Conservation (phyloP, 2,329 filamentous ascomycete species). For the Colletotrichum sp. region DNA sequence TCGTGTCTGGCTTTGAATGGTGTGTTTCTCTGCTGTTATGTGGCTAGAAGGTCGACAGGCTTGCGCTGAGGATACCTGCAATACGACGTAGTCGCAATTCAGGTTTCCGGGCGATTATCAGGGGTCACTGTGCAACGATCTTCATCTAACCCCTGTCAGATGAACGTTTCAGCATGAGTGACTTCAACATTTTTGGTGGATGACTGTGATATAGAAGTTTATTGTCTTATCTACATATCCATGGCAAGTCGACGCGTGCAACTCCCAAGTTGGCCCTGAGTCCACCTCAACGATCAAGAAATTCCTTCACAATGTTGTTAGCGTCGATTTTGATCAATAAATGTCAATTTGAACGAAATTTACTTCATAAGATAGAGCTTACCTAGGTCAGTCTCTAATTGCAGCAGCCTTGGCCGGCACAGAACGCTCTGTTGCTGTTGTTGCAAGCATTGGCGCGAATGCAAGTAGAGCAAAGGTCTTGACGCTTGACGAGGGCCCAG, state of each 20-base stretch:
- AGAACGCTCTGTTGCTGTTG: background rate
- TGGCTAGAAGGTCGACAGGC: fast-evolving
- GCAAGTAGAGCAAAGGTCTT: background rate
- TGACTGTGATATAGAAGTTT: background rate
- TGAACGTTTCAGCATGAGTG: background rate
- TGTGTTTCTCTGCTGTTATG: background rate
- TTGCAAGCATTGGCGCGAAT: background rate
- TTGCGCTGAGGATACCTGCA: background rate
- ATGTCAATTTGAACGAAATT: no score
- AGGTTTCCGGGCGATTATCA: background rate
- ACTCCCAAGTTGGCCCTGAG: background rate
- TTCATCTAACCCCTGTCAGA: background rate
- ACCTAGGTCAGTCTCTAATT: fast-evolving
- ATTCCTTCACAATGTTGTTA: background rate
- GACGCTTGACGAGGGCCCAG: background rate
- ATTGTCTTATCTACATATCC: background rate
- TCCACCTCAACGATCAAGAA: background rate
- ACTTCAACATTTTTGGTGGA: background rate
- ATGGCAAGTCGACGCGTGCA: background rate
- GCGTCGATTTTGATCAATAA: no score
- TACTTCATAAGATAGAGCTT: background rate
- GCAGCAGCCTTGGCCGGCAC: background rate
- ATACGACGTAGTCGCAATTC: background rate
- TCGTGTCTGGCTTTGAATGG: background rate
- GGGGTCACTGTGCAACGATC: background rate